Evolutionary conservation across 1,284 basidiomycete species (phyloP).

Genomic region (Leccinum ponderosum): DNA sequence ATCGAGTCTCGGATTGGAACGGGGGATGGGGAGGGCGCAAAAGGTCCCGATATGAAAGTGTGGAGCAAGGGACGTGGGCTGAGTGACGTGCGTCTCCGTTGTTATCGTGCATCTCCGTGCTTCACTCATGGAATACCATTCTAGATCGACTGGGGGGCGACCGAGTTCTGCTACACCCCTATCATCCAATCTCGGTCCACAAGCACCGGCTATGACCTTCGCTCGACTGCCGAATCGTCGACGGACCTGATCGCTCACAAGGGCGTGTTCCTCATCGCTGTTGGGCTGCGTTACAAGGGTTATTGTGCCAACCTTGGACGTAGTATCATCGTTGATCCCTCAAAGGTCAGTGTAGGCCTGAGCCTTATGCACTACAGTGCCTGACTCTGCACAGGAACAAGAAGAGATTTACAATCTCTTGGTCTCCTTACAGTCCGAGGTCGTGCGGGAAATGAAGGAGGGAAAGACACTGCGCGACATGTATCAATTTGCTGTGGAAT

Average conservation of each 20-base stretch:
- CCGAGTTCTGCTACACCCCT: slow-evolving; percentile 94
- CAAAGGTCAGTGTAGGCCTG: slow-evolving; percentile 54
- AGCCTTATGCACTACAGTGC: not conserved
- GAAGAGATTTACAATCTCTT: slow-evolving; percentile 84
- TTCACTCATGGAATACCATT: slow-evolving; percentile 7
- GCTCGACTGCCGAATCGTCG: slow-evolving; percentile 84
- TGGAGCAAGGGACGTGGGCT: slow-evolving; percentile 86
- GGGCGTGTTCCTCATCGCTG: too few species aligned
- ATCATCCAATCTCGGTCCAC: slow-evolving; percentile 94
- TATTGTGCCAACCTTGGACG: slow-evolving; percentile 93
- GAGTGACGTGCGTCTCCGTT: slow-evolving; percentile 48
- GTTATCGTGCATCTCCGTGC: not conserved
- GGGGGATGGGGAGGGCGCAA: slow-evolving; percentile 77
- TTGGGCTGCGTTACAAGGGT: slow-evolving; percentile 91
- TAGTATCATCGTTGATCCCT: slow-evolving; percentile 94
- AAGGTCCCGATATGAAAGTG: slow-evolving; percentile 86
- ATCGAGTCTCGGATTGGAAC: slow-evolving; percentile 88
- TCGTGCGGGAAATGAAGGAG: too few species aligned
- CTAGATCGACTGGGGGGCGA: slow-evolving; percentile 84
- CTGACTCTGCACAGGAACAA: slow-evolving; percentile 65
- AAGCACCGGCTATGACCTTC: slow-evolving; percentile 82
- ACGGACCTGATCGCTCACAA: slow-evolving; percentile 83
- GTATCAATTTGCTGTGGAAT: slow-evolving; percentile 74
- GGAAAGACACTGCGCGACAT: slow-evolving; percentile 84
- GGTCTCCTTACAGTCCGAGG: slow-evolving; percentile 76